Percentiles rank a stretch among this genome's conserved stretches.
Evolutionary conservation across 176 grass and related monocot genomes (phyloP).

Genomic region (Aegilops tauschii): DNA sequence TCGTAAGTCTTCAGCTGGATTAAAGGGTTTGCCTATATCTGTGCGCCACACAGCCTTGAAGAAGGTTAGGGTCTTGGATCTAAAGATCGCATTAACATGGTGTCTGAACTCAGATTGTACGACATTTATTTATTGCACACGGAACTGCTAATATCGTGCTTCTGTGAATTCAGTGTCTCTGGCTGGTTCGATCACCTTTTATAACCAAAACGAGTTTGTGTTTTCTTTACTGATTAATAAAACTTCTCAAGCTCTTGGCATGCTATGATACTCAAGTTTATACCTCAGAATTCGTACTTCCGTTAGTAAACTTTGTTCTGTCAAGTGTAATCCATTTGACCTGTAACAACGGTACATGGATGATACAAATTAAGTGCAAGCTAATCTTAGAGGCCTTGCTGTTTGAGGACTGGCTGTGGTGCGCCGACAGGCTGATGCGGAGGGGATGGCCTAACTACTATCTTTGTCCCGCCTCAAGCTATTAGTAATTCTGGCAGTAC

Average conservation of each 20-base stretch:
- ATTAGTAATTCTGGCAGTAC: too few relatives aligned
- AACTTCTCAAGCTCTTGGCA: background rate
- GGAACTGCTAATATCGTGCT: too few relatives aligned
- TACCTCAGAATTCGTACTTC: background rate
- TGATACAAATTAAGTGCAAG: background rate
- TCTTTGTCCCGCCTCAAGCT: background rate
- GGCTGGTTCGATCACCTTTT: background rate
- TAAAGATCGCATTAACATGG: background rate
- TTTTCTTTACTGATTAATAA: background rate
- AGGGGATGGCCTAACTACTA: background rate
- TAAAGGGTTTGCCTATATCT: background rate
- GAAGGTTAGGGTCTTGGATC: background rate
- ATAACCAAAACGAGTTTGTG: background rate
- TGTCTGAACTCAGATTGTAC: background rate
- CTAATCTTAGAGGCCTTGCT: background rate
- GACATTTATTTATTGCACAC: background rate
- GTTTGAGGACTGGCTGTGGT: too few relatives aligned
- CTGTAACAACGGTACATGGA: background rate
- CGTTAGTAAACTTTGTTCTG: background rate
- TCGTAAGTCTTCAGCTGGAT: background rate
- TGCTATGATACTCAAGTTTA: background rate
- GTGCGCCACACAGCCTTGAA: background rate
- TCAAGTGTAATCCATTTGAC: background rate
- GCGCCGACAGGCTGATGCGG: too few relatives aligned
- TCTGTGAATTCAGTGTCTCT: background rate